A percentile compares a stretch with the other conserved stretches of the same genome.
Conservation (phyloP, 2,329 filamentous ascomycete species). For the Alternaria dauci region DNA sequence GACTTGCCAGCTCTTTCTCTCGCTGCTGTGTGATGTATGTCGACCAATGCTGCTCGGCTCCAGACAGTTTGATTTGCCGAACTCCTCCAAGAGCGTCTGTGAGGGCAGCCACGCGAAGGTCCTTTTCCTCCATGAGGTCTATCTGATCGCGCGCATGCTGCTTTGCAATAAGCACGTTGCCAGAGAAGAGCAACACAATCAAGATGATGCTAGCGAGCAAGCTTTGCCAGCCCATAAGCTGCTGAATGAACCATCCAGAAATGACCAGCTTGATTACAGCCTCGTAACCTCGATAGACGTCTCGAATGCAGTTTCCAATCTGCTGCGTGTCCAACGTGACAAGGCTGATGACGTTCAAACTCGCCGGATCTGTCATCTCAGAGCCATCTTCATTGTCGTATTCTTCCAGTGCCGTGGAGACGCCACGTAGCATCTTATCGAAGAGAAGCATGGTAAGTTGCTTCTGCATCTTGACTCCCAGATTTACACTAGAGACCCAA, state of each 20-base stretch:
- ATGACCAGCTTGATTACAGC: neutral
- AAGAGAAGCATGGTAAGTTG: neutral
- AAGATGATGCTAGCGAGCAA: neutral
- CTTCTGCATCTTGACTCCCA: neutral
- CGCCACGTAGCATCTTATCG: neutral
- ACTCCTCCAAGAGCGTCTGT: neutral
- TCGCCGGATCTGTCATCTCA: neutral
- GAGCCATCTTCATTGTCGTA: neutral
- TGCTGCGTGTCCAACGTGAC: neutral
- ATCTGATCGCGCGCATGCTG: neutral
- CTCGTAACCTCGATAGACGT: neutral
- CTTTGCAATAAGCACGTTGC: neutral
- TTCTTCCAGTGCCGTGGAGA: neutral
- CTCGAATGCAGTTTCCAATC: neutral
- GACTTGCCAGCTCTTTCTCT: neutral
- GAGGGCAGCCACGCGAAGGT: neutral
- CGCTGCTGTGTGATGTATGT: neutral
- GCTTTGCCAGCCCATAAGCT: neutral
- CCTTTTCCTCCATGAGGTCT: neutral
- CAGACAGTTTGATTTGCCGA: slow-evolving; percentile 1
- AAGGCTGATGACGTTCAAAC: neutral
- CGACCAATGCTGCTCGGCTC: neutral
- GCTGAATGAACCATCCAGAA: neutral
- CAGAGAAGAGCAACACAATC: neutral
- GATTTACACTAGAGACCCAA: neutral